Base-by-base conservation (phyloP, 2,329 filamentous ascomycete genomes). In the Madurella fahalii region DNA sequence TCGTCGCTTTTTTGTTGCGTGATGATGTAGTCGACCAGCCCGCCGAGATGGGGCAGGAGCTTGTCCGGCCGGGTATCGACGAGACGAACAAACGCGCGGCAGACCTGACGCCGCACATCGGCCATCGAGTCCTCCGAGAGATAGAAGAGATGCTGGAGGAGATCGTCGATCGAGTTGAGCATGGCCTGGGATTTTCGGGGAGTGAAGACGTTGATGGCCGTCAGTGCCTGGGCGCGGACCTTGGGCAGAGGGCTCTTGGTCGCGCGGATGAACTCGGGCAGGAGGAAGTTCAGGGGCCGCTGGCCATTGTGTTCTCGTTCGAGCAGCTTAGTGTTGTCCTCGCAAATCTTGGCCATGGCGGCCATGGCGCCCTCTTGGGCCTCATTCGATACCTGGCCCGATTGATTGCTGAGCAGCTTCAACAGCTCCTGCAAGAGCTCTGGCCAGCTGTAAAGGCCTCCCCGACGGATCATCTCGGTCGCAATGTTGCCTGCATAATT, bases 291-390 rank as follows among this genome's bases (percentile, higher is more conserved):
- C 57, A 97, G 82, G 1, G 94, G 94, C 53, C 91, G 82, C 71
- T 96, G 87, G 57, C 91, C 90, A 67, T 91, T 85, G 69, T 95
- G 90, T 60, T 96, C 90, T 64, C 86, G 85, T 72, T 95, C 90
- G 51, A 99, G 77, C 56, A 90, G 79, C 68, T 88, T 90, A 66
- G 84, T 86, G 74, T 95, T 96, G 73, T 99, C 94, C 72, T 99
- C 94, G 72, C 94, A 99, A 58, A 99, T 92, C 77, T 97, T 97
- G 69, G 87, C 78, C 71, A 99, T 78, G 46, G 94, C 92, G 47
- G 89, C 84, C 88, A 97, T 96, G 63, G 90, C 92, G 58, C 92
- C 92, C 70, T 99, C 93, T 68, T 96, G 91, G 12, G 87, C 85
- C 66, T 89, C 82, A 42, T 80, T 74, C 7, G 89, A 77, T 18